Base-by-base conservation (phyloP, 2,329 filamentous ascomycete species). In the Cadophora malorum region DNA sequence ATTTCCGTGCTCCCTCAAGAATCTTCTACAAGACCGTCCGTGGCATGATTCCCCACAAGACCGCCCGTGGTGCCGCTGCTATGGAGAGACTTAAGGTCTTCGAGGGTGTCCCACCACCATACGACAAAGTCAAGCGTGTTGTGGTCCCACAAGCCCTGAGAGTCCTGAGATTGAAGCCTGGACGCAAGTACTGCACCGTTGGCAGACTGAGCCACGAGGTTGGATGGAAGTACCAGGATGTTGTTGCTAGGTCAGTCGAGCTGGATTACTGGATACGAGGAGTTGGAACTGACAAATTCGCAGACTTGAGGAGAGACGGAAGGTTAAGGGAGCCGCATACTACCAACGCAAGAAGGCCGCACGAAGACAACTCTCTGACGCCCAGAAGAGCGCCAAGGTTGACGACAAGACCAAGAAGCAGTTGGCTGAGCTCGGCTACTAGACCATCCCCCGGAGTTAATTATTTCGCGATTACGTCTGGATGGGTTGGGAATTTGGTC, bases 21-120 rank as follows among this genome's bases (percentile, higher is more conserved):
- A 97, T 99, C 88, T 97, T 99, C 91, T 99, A 97, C 92, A 97
- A 97, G 92, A 94, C 96, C 82, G 93, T 99, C 86, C 95, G 96
- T 84, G 96, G 96, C 84, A 99, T 99, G 96, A 96, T 99, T 78
- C 96, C 96, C 81, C 96, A 99, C 93, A 99, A 99, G 93, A 99
- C 96, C 78, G 90, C 96, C 83, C 95, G 96, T 81, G 96, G 96
- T 85, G 91, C 93, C 79, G 95, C 95, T 79, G 96, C 96, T 79
- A 85, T 99, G 82, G 94, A 98, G 90, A 92, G 96, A 85, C 92
- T 99, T 78, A 99, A 99, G 94, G 94, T 97, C 83, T 99, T 98
- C 84, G 96, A 99, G 91, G 96, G 96, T 89, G 90, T 99, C 75
- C 96, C 96, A 80, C 93, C 95, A 81, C 96, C 96, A 81, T 99